Conservation (phyloP, 1,139 yeast genomes). For the Lodderomyces beijingensis region DNA sequence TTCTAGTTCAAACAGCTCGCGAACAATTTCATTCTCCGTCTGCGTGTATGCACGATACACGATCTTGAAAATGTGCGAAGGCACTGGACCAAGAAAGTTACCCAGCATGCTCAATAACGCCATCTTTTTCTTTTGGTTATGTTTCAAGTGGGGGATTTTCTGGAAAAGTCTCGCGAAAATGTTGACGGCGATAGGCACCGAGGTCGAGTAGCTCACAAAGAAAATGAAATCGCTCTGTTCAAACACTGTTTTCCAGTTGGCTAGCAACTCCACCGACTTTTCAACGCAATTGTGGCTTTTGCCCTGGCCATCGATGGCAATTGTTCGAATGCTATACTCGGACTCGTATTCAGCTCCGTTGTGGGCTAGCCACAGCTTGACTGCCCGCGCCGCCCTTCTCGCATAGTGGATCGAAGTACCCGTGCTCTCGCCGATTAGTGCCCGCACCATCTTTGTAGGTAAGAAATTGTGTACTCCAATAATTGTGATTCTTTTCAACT, state of each 20-base stretch:
- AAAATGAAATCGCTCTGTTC: conserved; percentile 38
- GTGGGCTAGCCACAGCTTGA: conserved; percentile 36
- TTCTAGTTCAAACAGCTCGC: conserved; percentile 46
- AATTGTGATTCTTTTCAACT: conserved; percentile 34
- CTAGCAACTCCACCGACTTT: conserved; percentile 26
- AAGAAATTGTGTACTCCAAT: conserved; percentile 51
- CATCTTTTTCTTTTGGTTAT: conserved; percentile 14
- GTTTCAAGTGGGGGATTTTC: conserved; percentile 10
- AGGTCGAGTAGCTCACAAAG: conserved; percentile 43
- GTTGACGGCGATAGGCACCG: conserved; percentile 42
- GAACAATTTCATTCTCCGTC: conserved; percentile 44
- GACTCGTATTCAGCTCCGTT: conserved; percentile 19
- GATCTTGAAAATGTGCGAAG: conserved; percentile 42
- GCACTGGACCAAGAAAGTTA: conserved; percentile 39
- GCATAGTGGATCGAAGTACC: conserved; percentile 38
- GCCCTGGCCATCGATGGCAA: conserved; percentile 54
- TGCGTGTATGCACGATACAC: conserved; percentile 44
- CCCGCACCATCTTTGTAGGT: conserved; percentile 47
- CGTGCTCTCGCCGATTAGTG: conserved; percentile 44
- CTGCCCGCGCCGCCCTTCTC: conserved; percentile 31
- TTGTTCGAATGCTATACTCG: conserved; percentile 29
- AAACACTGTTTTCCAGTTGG: conserved; percentile 40
- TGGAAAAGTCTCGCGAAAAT: conserved; percentile 31
- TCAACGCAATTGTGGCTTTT: conserved; percentile 38
- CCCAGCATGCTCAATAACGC: conserved; percentile 48